Percentiles rank a stretch among this genome's conserved stretches.
These are phyloP conservation scores for Murraya koenigii DNA, from an alignment of 345 rosid species.

Conservation along the genomic window DNA sequence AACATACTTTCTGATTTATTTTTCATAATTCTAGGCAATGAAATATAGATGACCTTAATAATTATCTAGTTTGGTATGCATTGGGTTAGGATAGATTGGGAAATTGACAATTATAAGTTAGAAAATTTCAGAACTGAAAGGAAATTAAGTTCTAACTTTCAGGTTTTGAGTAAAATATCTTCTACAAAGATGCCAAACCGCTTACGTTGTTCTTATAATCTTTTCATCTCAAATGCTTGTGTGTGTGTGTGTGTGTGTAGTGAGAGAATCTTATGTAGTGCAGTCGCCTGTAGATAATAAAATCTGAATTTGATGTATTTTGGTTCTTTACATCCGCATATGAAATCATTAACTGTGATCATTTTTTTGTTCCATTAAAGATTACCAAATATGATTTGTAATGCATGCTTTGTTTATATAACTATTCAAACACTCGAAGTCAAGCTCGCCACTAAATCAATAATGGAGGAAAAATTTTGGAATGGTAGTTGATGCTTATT, in stretches of 20 bases:
- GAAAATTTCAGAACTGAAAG: background rate
- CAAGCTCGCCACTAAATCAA: background rate
- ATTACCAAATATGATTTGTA: too few relatives aligned
- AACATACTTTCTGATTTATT: background rate
- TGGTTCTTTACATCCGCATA: background rate
- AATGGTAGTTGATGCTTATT: background rate
- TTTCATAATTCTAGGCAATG: background rate
- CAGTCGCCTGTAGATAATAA: background rate
- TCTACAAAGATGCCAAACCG: background rate
- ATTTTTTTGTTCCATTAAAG: too few relatives aligned
- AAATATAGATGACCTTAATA: background rate
- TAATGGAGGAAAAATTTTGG: background rate
- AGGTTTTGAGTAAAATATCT: background rate
- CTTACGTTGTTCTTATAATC: background rate
- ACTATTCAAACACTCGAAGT: background rate
- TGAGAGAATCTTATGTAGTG: too few relatives aligned
- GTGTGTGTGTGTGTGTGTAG: too few relatives aligned
- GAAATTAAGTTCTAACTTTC: background rate
- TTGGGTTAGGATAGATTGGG: too few relatives aligned
- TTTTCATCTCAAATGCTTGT: too few relatives aligned
- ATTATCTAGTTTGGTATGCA: background rate
- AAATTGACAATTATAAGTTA: background rate
- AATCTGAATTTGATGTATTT: background rate
- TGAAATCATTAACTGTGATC: too few relatives aligned
- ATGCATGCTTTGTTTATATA: background rate